Percentiles rank a stretch among this genome's conserved stretches.
Conservation (phyloP, 2,329 filamentous ascomycete species). For the Pseudocercospora cruenta region DNA sequence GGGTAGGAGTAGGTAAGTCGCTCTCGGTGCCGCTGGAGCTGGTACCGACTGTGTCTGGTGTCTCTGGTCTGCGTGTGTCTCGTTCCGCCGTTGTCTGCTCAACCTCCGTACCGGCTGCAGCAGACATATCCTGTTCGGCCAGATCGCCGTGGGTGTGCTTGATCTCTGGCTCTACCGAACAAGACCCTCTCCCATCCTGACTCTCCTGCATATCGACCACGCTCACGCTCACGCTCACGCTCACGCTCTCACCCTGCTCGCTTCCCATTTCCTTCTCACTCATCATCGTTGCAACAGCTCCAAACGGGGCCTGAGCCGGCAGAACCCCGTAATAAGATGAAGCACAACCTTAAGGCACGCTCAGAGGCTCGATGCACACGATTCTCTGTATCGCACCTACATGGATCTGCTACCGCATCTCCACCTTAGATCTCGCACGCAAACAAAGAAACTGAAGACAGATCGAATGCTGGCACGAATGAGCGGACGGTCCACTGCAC, state of each 20-base stretch:
- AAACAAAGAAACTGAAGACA: neutral
- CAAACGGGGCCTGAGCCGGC: neutral
- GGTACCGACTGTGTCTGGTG: constrained; percentile 6
- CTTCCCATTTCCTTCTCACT: neutral
- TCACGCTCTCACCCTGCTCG: neutral
- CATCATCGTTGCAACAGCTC: neutral
- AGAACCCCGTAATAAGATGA: constrained; percentile 1
- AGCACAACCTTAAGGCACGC: constrained; percentile 5
- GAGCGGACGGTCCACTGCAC: neutral
- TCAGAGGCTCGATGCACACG: neutral
- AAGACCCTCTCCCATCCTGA: neutral
- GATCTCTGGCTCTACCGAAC: neutral
- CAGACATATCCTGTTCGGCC: neutral
- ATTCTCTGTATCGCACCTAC: neutral
- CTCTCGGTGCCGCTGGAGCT: constrained; percentile 14
- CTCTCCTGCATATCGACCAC: neutral
- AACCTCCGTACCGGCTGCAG: constrained; percentile 4
- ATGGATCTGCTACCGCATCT: neutral
- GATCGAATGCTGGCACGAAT: neutral
- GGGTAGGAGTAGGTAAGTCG: constrained; percentile 21
- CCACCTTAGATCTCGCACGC: neutral
- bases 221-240: neutral
- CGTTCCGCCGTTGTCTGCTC: neutral
- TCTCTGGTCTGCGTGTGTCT: neutral
- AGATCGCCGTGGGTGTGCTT: neutral